phyloP scores from a whole-genome alignment of 148 eudicot species.

The Rhododendron simsii region DNA sequence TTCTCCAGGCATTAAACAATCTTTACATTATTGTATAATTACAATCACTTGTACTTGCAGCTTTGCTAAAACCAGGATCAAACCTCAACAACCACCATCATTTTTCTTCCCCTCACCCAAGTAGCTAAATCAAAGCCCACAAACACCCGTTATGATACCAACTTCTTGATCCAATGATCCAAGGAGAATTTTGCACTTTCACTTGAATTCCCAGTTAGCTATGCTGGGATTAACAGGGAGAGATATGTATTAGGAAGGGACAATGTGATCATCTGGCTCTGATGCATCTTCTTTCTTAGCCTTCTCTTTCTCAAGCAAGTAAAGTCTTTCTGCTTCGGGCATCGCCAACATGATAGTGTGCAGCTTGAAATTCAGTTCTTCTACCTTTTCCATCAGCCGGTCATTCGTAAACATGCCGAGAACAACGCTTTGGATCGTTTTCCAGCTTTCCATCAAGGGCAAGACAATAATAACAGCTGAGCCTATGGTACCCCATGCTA shows the following conservation, averaged over 20 bases:
- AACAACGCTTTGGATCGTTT: conserved; percentile 51
- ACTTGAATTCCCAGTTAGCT: neutral
- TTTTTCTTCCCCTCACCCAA: neutral
- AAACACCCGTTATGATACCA: neutral
- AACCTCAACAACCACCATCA: neutral
- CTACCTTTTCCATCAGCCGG: conserved; percentile 56
- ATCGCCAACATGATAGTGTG: conserved; percentile 47
- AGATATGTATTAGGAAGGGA: conserved; percentile 5
- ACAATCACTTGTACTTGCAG: neutral
- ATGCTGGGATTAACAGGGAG: neutral
- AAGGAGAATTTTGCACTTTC: neutral
- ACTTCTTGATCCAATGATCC: neutral
- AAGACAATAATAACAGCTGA: conserved; percentile 72
- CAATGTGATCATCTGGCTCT: conserved; percentile 6
- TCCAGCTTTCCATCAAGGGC: conserved; percentile 88
- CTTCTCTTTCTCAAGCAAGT: conserved; percentile 66
- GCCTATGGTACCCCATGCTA: conserved; percentile 92
- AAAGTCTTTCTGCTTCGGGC: conserved; percentile 71
- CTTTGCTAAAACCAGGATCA: neutral
- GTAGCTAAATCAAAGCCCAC: neutral
- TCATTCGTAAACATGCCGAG: conserved; percentile 79
- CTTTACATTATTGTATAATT: neutral
- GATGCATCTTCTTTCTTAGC: conserved; percentile 46
- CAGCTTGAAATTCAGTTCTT: conserved; percentile 59
- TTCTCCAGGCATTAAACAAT: neutral